Conservation (phyloP, 2,329 filamentous ascomycete genomes). For the Fusarium palustre region DNA sequence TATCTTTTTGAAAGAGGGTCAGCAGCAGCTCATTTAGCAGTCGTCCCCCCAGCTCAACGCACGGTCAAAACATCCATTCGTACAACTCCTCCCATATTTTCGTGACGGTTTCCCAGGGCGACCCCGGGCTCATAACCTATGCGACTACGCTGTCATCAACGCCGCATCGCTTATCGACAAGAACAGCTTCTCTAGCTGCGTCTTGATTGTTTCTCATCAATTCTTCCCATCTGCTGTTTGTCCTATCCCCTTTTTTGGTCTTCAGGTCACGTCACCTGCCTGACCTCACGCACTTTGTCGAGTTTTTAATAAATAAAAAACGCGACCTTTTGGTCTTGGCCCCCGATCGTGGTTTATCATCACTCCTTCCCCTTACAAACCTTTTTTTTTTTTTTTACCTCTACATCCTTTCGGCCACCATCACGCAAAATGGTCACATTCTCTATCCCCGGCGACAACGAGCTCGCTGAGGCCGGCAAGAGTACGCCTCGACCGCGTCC, state of each 20-base stretch:
- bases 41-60: conserved; percentile 32
- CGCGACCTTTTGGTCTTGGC: conserved; percentile 31
- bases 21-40: conserved; percentile 40
- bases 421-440: conserved; percentile 54
- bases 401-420: conserved; percentile 8
- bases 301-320: conserved; percentile 29
- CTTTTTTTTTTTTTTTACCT: conserved; percentile 10
- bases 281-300: conserved; percentile 6
- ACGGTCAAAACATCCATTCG: conserved; percentile 47
- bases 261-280: conserved; percentile 18
- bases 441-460: conserved; percentile 53
- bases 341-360: conserved; percentile 27
- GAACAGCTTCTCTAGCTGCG: conserved; percentile 32
- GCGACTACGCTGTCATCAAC: conserved; percentile 47
- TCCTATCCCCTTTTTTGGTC: conserved; percentile 25
- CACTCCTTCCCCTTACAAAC: conserved; percentile 21
- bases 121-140: conserved; percentile 42
- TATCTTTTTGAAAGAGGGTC: conserved; percentile 40
- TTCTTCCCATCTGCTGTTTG: conserved; percentile 13
- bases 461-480: conserved; percentile 48
- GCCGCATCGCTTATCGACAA: conserved; percentile 42
- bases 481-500: conserved; percentile 56
- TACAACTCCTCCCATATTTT: conserved; percentile 46
- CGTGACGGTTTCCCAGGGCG: conserved; percentile 48
- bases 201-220: conserved; percentile 33